Base-by-base conservation (phyloP, 805 yeast species). In the Cyberlindnera euphorbiiphila region DNA sequence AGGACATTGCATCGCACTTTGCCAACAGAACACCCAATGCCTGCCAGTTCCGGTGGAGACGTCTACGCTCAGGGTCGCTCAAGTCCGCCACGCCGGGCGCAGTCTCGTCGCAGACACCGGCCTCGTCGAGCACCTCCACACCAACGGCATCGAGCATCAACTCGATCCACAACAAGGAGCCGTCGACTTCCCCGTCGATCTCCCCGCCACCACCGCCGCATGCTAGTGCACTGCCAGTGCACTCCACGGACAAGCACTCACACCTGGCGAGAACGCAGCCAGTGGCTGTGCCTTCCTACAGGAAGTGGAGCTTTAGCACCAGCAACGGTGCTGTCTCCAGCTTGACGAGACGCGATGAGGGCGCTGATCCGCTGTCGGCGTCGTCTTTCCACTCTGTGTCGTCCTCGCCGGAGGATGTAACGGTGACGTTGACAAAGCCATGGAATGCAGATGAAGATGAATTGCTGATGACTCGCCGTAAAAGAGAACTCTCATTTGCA, bases 11-110 rank as follows among this genome's bases (percentile, higher is more conserved):
- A 2, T 71, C 79, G 23, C 84, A 82, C 53, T 86, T 86, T 59
- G 71, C 76, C 29, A 81, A 81, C 57, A 66, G 95, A 55, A 86
- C 95, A 3, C 88, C 94, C 25, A 86, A 85, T 56, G 94, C 94
- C 3, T 85, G 95, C 52, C 94, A 85, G 62, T 85, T 85, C 56
- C 74, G 95, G 50, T 86, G 95, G 95, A 72, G 95, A 58, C 63
- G 95, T 45, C 63, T 79, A 32, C 74, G 65, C 45, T 64, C 69
- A 1, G 72, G 72, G 2, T 60, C 64, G 17, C 46, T 67, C 35
- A 66, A 68, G 41, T 34, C 39, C 5, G 33, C 42, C 9, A 25
- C 41, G 8, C 35, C 41, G 9, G 41, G 38, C 2, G 18, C 34
- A 6, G 18, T 20, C 13, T n/a, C 32, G 2, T 25, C 41, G 21